Conservation (phyloP, 1,284 basidiomycete genomes). For the Coniferiporia weirii region DNA sequence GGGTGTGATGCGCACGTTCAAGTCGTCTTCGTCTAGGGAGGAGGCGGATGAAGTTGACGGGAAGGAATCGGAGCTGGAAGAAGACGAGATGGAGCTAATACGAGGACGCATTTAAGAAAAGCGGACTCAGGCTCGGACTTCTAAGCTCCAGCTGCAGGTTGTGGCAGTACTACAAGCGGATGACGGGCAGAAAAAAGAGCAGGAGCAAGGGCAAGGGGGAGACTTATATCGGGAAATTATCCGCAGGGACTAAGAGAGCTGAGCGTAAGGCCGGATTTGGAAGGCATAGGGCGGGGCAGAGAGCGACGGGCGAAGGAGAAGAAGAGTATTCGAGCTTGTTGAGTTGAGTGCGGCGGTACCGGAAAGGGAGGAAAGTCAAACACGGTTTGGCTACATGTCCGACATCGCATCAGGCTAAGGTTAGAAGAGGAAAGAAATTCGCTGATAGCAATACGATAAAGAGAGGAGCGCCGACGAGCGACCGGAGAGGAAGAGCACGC, state of each 20-base stretch:
- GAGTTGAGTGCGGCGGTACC: slow-evolving; percentile 8
- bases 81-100: slow-evolving; percentile 5
- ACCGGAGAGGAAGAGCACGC: not conserved
- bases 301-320: slow-evolving; percentile 1
- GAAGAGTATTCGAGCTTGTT: not conserved
- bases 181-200: not conserved
- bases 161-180: not conserved
- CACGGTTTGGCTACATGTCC: slow-evolving; percentile 4
- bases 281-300: not conserved
- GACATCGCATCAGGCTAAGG: slow-evolving; percentile 13
- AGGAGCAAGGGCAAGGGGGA: not conserved
- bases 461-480: slow-evolving; percentile 1
- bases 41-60: slow-evolving; percentile 15
- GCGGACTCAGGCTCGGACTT: not conserved
- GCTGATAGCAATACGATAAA: not conserved
- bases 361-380: slow-evolving; percentile 10
- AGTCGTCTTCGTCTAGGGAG: slow-evolving; percentile 46
- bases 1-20: slow-evolving; percentile 53
- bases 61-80: slow-evolving; percentile 3
- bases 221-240: not conserved
- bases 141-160: not conserved
- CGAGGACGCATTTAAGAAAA: slow-evolving; percentile 7
- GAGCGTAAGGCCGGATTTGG: not conserved
- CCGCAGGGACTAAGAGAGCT: not conserved
- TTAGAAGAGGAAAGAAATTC: slow-evolving; percentile 4